These are phyloP conservation scores for Glycyrrhiza uralensis DNA, from an alignment of 306 rosid species.

Conservation along the genomic window DNA sequence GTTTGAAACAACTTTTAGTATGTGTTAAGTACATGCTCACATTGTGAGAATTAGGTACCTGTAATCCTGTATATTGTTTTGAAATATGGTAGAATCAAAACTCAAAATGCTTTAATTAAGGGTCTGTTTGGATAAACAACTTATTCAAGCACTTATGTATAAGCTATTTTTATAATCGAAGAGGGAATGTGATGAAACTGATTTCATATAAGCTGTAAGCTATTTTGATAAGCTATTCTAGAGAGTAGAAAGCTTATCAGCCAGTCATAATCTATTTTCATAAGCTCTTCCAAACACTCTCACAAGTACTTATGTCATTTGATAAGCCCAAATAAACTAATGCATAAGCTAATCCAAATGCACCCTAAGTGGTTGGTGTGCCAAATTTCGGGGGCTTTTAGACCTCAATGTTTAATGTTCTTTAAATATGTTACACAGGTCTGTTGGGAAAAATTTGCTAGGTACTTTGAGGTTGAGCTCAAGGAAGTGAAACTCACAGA, in stretches of 20 bases:
- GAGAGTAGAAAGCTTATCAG: too few species aligned
- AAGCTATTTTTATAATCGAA: too few species aligned
- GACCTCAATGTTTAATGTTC: background rate
- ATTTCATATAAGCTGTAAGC: too few species aligned
- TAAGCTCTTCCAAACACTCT: too few species aligned
- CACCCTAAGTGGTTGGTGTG: background rate
- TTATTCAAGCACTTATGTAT: too few species aligned
- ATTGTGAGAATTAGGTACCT: background rate
- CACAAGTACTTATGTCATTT: too few species aligned
- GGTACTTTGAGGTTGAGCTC: slow-evolving; percentile 95
- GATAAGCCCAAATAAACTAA: too few species aligned
- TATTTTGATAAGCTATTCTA: too few species aligned
- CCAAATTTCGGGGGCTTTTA: background rate
- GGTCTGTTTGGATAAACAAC: too few species aligned
- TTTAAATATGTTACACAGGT: slow-evolving; percentile 46
- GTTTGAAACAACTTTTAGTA: background rate
- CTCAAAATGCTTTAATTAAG: background rate
- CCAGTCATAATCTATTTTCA: too few species aligned
- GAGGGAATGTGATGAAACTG: too few species aligned
- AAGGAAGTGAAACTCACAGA: slow-evolving; percentile 86
- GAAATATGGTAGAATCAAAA: background rate
- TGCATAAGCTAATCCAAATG: too few species aligned
- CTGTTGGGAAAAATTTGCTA: slow-evolving; percentile 95
- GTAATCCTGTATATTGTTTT: background rate
- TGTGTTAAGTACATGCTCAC: background rate